These are phyloP conservation scores for Odontarrhena argentea DNA, from an alignment of 345 rosid genomes.

Conservation along the genomic window DNA sequence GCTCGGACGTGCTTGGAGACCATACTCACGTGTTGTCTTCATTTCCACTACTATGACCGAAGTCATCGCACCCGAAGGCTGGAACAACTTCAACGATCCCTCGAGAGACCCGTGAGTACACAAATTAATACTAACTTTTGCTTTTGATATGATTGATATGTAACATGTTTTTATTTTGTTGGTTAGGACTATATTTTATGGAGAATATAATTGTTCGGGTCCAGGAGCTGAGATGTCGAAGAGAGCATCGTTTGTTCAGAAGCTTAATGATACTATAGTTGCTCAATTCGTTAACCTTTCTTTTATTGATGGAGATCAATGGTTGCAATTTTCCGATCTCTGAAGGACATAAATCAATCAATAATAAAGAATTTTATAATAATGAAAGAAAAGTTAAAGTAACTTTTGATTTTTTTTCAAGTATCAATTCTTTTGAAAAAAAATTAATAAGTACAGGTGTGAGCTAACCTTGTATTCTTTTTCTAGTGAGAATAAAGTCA, in stretches of 20 bases:
- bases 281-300: slow-evolving; percentile 53
- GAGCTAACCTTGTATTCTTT: background rate
- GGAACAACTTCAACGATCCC: slow-evolving; percentile 88
- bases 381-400: background rate
- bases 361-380: too few relatives aligned
- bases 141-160: too few relatives aligned
- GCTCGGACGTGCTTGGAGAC: slow-evolving; percentile 94
- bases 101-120: slow-evolving; percentile 63
- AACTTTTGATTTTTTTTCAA: too few relatives aligned
- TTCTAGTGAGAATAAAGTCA: background rate
- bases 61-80: slow-evolving; percentile 80
- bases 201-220: slow-evolving; percentile 77
- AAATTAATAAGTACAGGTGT: too few relatives aligned
- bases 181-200: slow-evolving; percentile 70
- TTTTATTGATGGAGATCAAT: slow-evolving; percentile 75
- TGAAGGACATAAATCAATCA: background rate
- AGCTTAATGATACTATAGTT: slow-evolving; percentile 66
- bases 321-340: slow-evolving; percentile 53
- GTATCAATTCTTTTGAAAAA: too few relatives aligned
- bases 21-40: slow-evolving; percentile 77
- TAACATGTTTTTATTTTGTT: background rate
- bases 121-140: too few relatives aligned
- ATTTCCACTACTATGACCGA: slow-evolving; percentile 66
- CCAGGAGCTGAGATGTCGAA: slow-evolving; percentile 58
- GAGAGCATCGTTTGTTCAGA: slow-evolving; percentile 67